Evolutionary conservation across 176 grass and related monocot genomes (phyloP), one percentile per base, ranked within the genome.

Genomic region (Bothriochloa decipiens): DNA sequence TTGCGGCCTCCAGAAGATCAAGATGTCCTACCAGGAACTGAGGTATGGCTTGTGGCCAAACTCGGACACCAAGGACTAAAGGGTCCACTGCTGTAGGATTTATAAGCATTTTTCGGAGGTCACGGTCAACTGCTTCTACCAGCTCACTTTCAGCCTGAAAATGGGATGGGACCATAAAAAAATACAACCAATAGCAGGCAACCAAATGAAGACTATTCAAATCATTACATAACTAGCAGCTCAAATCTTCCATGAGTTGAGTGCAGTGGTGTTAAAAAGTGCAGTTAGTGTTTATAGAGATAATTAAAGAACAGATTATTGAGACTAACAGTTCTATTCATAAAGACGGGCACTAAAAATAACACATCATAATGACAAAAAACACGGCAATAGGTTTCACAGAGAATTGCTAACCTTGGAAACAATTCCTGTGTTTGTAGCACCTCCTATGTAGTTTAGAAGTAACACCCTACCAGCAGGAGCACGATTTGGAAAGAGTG

Each of bases 401-500:
- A 77, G 72, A 57, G 37, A 81, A 49, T 37, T 37, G 20, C 5
- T 84, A 50, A 99, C 96, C 96, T 99, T 99, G 42, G 89, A 92
- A 74, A 96, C 42, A 14, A 96, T 96, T 68, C 91, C 93, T 81
- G 96, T 89, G 72, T 96, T 99, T 36, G 86, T 96, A 68, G 93
- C 84, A 64, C 96, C 96, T 84, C 96, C 93, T 40, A 99, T 99
- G 71, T 96, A 99, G 55, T 99, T 99, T 72, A 99, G 91, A 39
- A 99, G 91, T 81, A 99, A 68, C 11, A 92, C 91, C 62, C 91
- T 96, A 84, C 96, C 96, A 77, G 85, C 74, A 37, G 93, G 96
- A 90, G 91, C 93, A 80, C 96, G 91, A 65, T 96, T 94, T 15
- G 93, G 96, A 87, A 99, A 94, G 63, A 99, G 90, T 8, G 93